Evolutionary conservation across 164 flowering plant species (phyloP).

Genomic region (Vitis cinerea): DNA sequence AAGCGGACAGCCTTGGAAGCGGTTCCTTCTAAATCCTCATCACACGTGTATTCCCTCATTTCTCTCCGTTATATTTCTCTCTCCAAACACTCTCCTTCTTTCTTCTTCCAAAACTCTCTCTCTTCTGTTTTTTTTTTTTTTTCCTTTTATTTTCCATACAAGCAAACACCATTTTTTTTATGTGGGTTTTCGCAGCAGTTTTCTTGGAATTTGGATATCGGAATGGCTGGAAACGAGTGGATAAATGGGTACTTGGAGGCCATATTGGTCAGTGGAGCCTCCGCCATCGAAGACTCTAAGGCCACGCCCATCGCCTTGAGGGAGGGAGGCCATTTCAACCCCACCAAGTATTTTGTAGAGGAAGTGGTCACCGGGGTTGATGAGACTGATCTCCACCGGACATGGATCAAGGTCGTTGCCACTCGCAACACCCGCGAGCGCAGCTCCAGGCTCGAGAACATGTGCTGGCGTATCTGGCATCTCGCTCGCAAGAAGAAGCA

Average conservation of each 20-base stretch:
- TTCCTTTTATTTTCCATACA: too few species aligned
- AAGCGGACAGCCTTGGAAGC: constrained; percentile 31
- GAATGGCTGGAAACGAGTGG: constrained; percentile 91
- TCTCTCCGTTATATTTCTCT: neutral
- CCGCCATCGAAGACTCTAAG: constrained; percentile 46
- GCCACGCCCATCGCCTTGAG: constrained; percentile 29
- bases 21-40: neutral
- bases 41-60: neutral
- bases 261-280: constrained; percentile 61
- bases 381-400: constrained; percentile 84
- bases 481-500: constrained; percentile 85
- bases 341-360: constrained; percentile 85
- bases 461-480: constrained; percentile 99
- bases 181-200: too few species aligned
- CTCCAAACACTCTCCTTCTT: neutral
- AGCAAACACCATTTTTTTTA: neutral
- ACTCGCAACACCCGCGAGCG: constrained; percentile 87
- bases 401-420: constrained; percentile 98
- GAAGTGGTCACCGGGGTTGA: constrained; percentile 90
- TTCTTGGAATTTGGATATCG: neutral
- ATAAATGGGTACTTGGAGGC: constrained; percentile 93
- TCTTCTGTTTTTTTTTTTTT: too few species aligned
- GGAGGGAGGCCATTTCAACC: constrained; percentile 70
- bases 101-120: neutral
- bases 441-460: constrained; percentile 86